Evolutionary conservation across 2,329 filamentous ascomycete genomes (phyloP).

Genomic region (Zasmidium angulare): DNA sequence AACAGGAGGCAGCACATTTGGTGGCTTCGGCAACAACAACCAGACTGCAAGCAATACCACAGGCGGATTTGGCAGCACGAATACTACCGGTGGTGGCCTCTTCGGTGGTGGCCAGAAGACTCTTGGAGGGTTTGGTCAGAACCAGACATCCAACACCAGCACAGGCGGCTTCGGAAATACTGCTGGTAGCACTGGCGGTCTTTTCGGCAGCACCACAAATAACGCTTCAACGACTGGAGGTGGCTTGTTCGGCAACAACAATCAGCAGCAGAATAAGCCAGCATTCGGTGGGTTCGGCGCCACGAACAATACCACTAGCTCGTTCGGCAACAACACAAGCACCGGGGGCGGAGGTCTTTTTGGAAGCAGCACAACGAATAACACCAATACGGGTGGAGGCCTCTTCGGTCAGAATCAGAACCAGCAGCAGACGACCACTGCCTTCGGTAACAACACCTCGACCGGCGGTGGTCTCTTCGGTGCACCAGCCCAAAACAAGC

Average conservation of each 20-base stretch:
- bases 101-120: slow-evolving; percentile 44
- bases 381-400: slow-evolving; percentile 26
- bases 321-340: slow-evolving; percentile 38
- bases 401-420: slow-evolving; percentile 22
- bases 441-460: slow-evolving; percentile 42
- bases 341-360: slow-evolving; percentile 22
- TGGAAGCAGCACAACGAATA: slow-evolving; percentile 25
- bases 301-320: slow-evolving; percentile 22
- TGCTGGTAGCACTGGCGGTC: slow-evolving; percentile 27
- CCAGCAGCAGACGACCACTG: slow-evolving; percentile 27
- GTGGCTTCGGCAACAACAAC: slow-evolving; percentile 44
- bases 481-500: slow-evolving; percentile 29
- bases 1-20: slow-evolving; percentile 37
- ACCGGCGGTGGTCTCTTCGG: slow-evolving; percentile 41
- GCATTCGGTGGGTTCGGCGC: slow-evolving; percentile 22
- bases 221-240: slow-evolving; percentile 30
- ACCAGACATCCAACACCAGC: slow-evolving; percentile 27
- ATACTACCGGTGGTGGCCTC: slow-evolving; percentile 30
- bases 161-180: slow-evolving; percentile 41
- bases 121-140: slow-evolving; percentile 38
- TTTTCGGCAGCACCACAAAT: slow-evolving; percentile 31
- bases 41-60: slow-evolving; percentile 22
- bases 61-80: slow-evolving; percentile 35
- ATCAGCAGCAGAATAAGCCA: slow-evolving; percentile 34
- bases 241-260: slow-evolving; percentile 36